phyloP scores from a whole-genome alignment of 768 basidiomycete genomes.

The Filobasidium wieringae region DNA sequence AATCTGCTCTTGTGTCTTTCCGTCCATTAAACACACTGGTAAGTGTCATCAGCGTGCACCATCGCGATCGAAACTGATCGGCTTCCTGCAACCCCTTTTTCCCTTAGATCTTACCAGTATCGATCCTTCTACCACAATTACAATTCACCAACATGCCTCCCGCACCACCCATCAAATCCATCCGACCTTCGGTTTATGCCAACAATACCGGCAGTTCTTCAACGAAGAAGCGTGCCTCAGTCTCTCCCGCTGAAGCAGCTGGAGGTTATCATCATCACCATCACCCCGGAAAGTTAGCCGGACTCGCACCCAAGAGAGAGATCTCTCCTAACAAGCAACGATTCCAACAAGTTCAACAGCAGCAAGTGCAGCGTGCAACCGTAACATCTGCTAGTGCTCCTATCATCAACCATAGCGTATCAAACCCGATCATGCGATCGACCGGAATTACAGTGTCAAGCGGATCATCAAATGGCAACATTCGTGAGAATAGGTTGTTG shows the following conservation, averaged over 20 bases:
- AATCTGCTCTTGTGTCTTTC: too few relatives aligned
- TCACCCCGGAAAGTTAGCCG: slow-evolving; percentile 12
- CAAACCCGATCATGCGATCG: background rate
- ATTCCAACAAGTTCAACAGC: background rate
- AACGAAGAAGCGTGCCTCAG: slow-evolving; percentile 11
- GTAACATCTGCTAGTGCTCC: background rate
- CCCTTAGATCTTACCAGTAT: slow-evolving; percentile 8
- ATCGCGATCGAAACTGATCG: background rate
- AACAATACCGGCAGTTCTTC: slow-evolving; percentile 4
- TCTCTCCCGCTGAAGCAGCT: slow-evolving; percentile 15
- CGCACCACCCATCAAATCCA: slow-evolving; percentile 20
- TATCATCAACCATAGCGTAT: slow-evolving; percentile 1
- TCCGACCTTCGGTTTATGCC: slow-evolving; percentile 20
- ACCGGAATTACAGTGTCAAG: background rate
- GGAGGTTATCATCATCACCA: slow-evolving; percentile 2
- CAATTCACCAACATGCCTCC: slow-evolving; percentile 20
- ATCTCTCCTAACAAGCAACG: background rate
- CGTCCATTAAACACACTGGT: too few relatives aligned
- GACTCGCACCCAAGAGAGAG: background rate
- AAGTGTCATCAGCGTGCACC: background rate
- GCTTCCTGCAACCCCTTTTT: background rate
- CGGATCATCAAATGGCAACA: background rate
- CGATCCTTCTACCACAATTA: slow-evolving; percentile 14
- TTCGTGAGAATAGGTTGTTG: slow-evolving; percentile 45
- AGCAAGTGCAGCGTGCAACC: background rate